These are phyloP conservation scores for Penicillium malachiteum DNA, from an alignment of 495 filamentous ascomycete genomes.

Conservation along the genomic window DNA sequence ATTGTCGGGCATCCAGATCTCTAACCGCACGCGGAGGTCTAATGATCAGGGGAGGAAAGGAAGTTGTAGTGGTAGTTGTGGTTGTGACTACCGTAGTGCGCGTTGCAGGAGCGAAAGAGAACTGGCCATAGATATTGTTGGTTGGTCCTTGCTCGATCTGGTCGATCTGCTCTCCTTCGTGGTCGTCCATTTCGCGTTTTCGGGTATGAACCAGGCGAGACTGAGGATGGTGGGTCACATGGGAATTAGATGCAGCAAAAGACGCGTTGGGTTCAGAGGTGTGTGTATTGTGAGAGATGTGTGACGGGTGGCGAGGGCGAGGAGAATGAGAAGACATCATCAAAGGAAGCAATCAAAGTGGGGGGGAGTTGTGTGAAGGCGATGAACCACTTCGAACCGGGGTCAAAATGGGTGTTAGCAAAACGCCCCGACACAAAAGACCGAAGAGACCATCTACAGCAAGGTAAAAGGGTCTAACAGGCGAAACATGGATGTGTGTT, in stretches of 20 bases:
- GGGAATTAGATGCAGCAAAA: slow-evolving; percentile 9
- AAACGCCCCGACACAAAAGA: slow-evolving; percentile 27
- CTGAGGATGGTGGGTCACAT: slow-evolving; percentile 12
- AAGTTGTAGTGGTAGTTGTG: slow-evolving; percentile 89
- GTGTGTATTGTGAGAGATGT: slow-evolving; percentile 12
- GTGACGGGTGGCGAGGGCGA: slow-evolving; percentile 4
- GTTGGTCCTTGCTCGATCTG: slow-evolving; percentile 21
- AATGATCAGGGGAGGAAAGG: slow-evolving; percentile 79
- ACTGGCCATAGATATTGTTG: slow-evolving; percentile 53
- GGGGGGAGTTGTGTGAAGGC: slow-evolving; percentile 8
- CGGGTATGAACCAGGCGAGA: slow-evolving; percentile 16
- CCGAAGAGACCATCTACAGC: slow-evolving; percentile 28
- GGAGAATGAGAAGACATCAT: slow-evolving; percentile 23
- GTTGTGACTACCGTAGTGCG: slow-evolving; percentile 83
- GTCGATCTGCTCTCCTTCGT: slow-evolving; percentile 10
- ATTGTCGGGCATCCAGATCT: slow-evolving; percentile 82
- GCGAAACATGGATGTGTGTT: neutral
- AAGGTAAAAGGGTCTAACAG: slow-evolving; percentile 1
- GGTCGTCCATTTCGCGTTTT: slow-evolving; percentile 35
- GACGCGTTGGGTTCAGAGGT: slow-evolving; percentile 24
- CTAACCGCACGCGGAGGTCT: slow-evolving; percentile 69
- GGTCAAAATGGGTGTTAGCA: slow-evolving; percentile 6
- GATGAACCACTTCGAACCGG: slow-evolving; percentile 5
- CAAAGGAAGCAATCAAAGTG: slow-evolving; percentile 7
- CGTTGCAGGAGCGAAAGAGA: slow-evolving; percentile 70